Base-by-base conservation (phyloP, 1,284 basidiomycete genomes). In the Cerioporus squamosus region DNA sequence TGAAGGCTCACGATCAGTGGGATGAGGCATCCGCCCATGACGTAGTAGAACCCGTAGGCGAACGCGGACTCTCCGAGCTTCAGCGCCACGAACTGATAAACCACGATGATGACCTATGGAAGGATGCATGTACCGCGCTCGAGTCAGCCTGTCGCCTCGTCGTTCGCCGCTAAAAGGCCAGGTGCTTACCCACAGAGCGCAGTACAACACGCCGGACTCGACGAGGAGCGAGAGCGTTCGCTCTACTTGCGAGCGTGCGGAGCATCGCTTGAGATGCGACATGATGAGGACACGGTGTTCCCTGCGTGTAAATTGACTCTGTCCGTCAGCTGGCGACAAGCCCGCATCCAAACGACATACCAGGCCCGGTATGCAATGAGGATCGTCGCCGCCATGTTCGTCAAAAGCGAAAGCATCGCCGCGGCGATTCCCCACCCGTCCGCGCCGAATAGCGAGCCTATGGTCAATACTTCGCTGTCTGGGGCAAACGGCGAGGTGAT, bases 21-120 rank as follows among this genome's bases (percentile, higher is more conserved):
- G 2, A 47, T 24, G 29, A 47, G 45, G 29, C 45, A 47, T 2
- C 45, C 45, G 26, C 45, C 29, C 45, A 47, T 47, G 5, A 47
- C 45, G 29, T 47, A 47, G 29, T 47, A 47, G 45, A 47, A 47
- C 3, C 45, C 45, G 17, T 47, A 47, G 14, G 45, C 45, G 45
- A 47, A 47, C n/a, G 45, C 45, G 3, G 45, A 47, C 29, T 47
- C 45, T 17, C 29, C 45, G 29, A 47, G 45, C 26, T 47, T 18
- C 6, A 47, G 26, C 14, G 45, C 45, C 15, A 47, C 45, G 12
- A 31, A 26, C n/a, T 47, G 22, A 29, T 31, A 47, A 17, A 47
- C 24, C 1, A 33, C 20, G 2, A 47, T 23, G 45, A 47, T 18
- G 17, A 47, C n/a, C 45, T 47, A 18, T n/a, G n/a, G n/a, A n/a